phyloP scores from a whole-genome alignment of 768 basidiomycete genomes.

The Lentinus brumalis region DNA sequence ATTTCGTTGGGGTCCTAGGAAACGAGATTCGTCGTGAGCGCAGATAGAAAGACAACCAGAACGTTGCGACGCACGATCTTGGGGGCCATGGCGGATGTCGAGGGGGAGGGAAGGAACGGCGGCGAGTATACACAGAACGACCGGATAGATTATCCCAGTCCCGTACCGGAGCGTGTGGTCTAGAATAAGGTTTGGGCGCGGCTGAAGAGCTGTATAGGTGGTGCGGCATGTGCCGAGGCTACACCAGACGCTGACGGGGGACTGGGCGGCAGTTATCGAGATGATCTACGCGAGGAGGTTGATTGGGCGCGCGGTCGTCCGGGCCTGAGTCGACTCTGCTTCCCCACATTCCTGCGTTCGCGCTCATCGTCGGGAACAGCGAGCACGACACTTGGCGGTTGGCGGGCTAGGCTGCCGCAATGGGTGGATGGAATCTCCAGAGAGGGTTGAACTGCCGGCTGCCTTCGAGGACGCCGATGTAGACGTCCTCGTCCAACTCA shows the following conservation, averaged over 20 bases:
- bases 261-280: conserved; percentile 8
- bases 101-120: conserved; percentile 34
- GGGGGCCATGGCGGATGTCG: conserved; percentile 62
- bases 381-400: conserved; percentile 12
- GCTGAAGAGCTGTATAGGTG: conserved; percentile 57
- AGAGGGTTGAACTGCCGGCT: conserved; percentile 78
- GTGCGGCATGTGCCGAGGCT: conserved; percentile 21
- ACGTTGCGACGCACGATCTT: conserved; percentile 61
- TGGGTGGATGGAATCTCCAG: conserved; percentile 83
- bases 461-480: conserved; percentile 83
- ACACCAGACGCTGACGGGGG: conserved; percentile 8
- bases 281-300: conserved; percentile 1
- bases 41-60: neutral
- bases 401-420: conserved; percentile 48
- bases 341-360: conserved; percentile 7
- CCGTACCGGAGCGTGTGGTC: conserved; percentile 19
- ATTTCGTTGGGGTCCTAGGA: conserved; percentile 94
- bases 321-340: neutral
- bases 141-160: conserved; percentile 21
- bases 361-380: conserved; percentile 19
- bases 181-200: conserved; percentile 58
- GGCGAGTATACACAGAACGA: conserved; percentile 26
- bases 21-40: neutral
- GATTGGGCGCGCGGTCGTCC: conserved; percentile 13
- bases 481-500: conserved; percentile 84